These are phyloP conservation scores for Microdochium trichocladiopsis DNA, from an alignment of 2,329 filamentous ascomycete genomes.

Conservation along the genomic window DNA sequence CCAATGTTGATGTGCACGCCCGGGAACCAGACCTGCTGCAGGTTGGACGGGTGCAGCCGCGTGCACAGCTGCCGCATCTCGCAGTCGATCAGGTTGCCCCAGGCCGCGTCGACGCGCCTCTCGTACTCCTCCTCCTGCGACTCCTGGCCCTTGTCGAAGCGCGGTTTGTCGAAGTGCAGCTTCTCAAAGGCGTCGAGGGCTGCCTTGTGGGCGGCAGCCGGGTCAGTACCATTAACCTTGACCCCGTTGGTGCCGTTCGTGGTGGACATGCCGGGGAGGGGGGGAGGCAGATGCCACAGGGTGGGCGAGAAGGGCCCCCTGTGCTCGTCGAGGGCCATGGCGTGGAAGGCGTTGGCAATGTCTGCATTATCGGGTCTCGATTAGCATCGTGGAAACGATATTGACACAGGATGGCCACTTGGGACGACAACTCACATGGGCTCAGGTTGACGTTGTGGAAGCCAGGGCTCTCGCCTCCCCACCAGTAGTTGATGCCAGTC, in stretches of 20 bases:
- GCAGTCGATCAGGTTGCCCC: background rate
- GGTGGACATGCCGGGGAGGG: background rate
- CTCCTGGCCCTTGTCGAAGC: background rate
- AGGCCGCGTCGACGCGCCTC: background rate
- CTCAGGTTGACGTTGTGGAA: conserved; percentile 8
- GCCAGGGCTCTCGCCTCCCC: conserved; percentile 1
- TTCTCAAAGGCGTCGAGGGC: background rate
- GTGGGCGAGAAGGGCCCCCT: conserved; percentile 39
- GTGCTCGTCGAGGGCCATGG: conserved; percentile 28
- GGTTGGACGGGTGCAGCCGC: conserved; percentile 7
- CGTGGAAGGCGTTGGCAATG: conserved; percentile 28
- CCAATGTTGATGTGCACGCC: conserved; percentile 17
- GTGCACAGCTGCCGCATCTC: background rate
- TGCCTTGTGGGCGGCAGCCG: background rate
- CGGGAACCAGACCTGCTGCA: conserved; percentile 48
- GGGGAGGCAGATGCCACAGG: conserved; percentile 27
- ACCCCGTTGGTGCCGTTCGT: background rate
- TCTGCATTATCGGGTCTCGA: conserved; percentile 3
- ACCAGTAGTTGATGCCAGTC: background rate
- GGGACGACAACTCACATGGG: background rate
- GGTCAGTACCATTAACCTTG: background rate
- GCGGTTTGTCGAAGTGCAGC: background rate
- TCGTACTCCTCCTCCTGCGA: background rate
- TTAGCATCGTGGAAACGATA: background rate
- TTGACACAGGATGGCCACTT: background rate